phyloP scores from a whole-genome alignment of 306 rosid genomes.

The Dalbergia oliveri region DNA sequence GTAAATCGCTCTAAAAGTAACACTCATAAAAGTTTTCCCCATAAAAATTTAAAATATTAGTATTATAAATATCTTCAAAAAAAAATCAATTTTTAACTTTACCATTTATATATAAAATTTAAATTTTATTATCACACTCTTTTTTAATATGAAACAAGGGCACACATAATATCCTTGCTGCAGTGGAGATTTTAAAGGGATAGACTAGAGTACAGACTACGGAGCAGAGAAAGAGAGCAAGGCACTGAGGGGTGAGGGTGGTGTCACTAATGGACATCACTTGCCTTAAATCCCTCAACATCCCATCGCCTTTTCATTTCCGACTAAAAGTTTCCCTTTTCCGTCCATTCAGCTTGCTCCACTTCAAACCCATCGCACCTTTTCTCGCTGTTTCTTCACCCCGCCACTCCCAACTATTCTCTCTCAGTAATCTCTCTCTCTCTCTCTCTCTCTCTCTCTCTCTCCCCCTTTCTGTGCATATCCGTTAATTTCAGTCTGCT shows the following conservation, averaged over 20 bases:
- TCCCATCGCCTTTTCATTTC: slow-evolving; percentile 45
- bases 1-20: too few relatives aligned
- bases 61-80: too few relatives aligned
- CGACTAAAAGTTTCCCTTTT: slow-evolving; percentile 51
- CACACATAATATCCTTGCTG: too few relatives aligned
- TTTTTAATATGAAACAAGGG: too few relatives aligned
- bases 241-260: neutral
- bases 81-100: too few relatives aligned
- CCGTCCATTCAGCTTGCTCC: slow-evolving; percentile 49
- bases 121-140: too few relatives aligned
- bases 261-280: slow-evolving; percentile 49
- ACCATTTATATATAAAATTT: too few relatives aligned
- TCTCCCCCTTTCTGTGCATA: neutral
- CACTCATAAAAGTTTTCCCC: too few relatives aligned
- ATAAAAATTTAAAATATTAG: too few relatives aligned
- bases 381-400: slow-evolving; percentile 48
- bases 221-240: neutral
- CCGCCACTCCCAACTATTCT: slow-evolving; percentile 51
- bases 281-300: slow-evolving; percentile 51
- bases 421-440: slow-evolving; percentile 51
- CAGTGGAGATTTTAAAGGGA: neutral
- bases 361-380: slow-evolving; percentile 48
- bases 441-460: too few relatives aligned
- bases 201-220: neutral
- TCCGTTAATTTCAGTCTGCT: neutral